A percentile compares a stretch with the other conserved stretches of the same genome.
These are phyloP conservation scores for Picea abies DNA, from an alignment of 83 land plant species.

Conservation along the genomic window DNA sequence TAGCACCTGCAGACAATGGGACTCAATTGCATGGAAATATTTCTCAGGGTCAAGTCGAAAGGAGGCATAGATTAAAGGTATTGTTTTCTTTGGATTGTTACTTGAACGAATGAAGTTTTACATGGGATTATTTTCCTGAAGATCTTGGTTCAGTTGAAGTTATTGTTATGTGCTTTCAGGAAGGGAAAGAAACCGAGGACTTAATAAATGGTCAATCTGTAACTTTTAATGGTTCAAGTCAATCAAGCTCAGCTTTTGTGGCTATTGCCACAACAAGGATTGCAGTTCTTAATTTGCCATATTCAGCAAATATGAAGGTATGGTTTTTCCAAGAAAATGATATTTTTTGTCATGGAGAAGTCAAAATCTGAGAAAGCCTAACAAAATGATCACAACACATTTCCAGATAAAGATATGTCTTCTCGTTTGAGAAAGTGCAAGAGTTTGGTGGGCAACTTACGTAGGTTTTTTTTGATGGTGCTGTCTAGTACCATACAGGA, in stretches of 20 bases:
- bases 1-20: conserved; percentile 43
- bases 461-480: background rate
- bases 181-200: background rate
- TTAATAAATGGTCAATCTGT: background rate
- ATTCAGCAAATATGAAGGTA: conserved; percentile 31
- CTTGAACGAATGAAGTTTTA: background rate
- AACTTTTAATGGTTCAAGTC: conserved; percentile 19
- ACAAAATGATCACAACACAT: conserved; percentile 3
- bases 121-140: background rate
- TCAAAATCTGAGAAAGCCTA: background rate
- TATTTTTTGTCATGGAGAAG: background rate
- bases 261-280: conserved; percentile 45
- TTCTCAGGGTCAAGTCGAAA: conserved; percentile 19
- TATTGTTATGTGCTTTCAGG: background rate
- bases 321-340: background rate
- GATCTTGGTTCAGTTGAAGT: background rate
- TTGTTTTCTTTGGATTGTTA: background rate
- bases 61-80: conserved; percentile 16
- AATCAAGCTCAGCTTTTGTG: conserved; percentile 25
- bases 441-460: background rate
- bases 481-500: background rate
- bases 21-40: conserved; percentile 10
- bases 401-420: background rate
- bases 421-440: background rate
- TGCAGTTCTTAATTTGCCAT: conserved; percentile 48